phyloP scores from a whole-genome alignment of 768 basidiomycete genomes.

The Tylopilus rubrobrunneus region DNA sequence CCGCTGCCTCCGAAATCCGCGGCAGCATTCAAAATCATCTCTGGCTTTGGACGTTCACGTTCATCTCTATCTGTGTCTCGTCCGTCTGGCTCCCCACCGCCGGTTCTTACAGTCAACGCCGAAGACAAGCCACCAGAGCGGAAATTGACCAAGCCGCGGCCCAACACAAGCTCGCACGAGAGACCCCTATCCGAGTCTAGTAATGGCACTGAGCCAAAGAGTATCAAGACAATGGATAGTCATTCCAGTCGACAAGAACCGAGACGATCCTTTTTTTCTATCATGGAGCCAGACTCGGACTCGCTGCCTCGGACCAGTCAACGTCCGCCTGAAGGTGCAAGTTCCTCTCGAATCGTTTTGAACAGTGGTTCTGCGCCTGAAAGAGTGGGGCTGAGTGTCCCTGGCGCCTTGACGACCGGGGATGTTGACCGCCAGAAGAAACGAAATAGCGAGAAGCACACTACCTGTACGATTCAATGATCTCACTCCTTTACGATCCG shows the following conservation, averaged over 20 bases:
- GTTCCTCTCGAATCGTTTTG: constrained; percentile 11
- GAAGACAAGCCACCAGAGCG: constrained; percentile 23
- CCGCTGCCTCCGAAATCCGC: constrained; percentile 39
- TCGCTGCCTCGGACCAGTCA: constrained; percentile 14
- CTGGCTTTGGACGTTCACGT: constrained; percentile 60
- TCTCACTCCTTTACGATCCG: not conserved
- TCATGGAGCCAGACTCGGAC: constrained; percentile 28
- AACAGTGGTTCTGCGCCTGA: constrained; percentile 6
- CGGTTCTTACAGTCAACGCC: constrained; percentile 20
- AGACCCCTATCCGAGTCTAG: constrained; percentile 60
- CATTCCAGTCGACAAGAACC: constrained; percentile 38
- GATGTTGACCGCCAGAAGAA: constrained; percentile 26
- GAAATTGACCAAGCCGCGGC: constrained; percentile 35
- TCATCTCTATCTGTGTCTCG: constrained; percentile 48
- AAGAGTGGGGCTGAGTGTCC: constrained; percentile 7
- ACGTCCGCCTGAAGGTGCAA: constrained; percentile 19
- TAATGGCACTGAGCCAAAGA: constrained; percentile 53
- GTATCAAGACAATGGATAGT: constrained; percentile 53
- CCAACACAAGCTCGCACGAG: constrained; percentile 37
- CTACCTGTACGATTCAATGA: constrained; percentile 27
- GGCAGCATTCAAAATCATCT: constrained; percentile 61
- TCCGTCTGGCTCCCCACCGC: constrained; percentile 30
- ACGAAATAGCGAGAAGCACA: constrained; percentile 25
- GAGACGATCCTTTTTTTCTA: constrained; percentile 34
- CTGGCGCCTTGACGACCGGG: constrained; percentile 1